Evolutionary conservation across 2,329 filamentous ascomycete species (phyloP).

Genomic region (Colletotrichum sansevieriae): DNA sequence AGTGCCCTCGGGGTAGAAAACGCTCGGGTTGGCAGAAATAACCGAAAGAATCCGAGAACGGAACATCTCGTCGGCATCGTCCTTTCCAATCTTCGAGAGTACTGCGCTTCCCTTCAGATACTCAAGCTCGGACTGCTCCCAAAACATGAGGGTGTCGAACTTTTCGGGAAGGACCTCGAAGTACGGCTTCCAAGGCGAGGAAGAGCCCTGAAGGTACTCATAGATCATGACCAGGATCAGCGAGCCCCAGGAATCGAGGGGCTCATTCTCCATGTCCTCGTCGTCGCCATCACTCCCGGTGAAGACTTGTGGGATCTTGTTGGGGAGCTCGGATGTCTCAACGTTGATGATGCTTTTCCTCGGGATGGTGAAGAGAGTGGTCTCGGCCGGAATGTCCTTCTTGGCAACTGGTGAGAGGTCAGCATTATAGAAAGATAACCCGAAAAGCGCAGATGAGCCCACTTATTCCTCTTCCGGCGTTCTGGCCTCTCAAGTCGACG

Average conservation of each 20-base stretch:
- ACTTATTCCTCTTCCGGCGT: constrained; percentile 70
- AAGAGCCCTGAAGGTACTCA: constrained; percentile 71
- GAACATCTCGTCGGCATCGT: constrained; percentile 79
- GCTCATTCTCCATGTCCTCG: constrained; percentile 51
- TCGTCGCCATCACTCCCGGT: constrained; percentile 50
- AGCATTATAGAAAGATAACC: not conserved
- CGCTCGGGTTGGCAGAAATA: constrained; percentile 57
- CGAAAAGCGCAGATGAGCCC: constrained; percentile 36
- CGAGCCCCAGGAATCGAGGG: constrained; percentile 67
- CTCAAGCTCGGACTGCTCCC: constrained; percentile 77
- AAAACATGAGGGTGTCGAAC: constrained; percentile 94
- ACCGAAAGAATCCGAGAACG: constrained; percentile 64
- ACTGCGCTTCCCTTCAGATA: constrained; percentile 84
- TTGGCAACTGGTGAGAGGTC: constrained; percentile 70
- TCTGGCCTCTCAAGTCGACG: constrained; percentile 62
- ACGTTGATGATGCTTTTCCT: constrained; percentile 77
- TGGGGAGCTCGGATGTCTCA: constrained; percentile 77
- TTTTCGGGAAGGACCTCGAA: constrained; percentile 77
- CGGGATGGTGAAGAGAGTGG: constrained; percentile 85
- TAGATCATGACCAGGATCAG: constrained; percentile 85
- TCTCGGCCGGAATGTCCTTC: constrained; percentile 77
- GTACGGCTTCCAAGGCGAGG: constrained; percentile 82
- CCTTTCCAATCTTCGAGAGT: constrained; percentile 80
- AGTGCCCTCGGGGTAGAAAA: constrained; percentile 60
- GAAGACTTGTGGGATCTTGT: constrained; percentile 68